phyloP scores from a whole-genome alignment of 1,284 basidiomycete species.

The Vanrija sp. region DNA sequence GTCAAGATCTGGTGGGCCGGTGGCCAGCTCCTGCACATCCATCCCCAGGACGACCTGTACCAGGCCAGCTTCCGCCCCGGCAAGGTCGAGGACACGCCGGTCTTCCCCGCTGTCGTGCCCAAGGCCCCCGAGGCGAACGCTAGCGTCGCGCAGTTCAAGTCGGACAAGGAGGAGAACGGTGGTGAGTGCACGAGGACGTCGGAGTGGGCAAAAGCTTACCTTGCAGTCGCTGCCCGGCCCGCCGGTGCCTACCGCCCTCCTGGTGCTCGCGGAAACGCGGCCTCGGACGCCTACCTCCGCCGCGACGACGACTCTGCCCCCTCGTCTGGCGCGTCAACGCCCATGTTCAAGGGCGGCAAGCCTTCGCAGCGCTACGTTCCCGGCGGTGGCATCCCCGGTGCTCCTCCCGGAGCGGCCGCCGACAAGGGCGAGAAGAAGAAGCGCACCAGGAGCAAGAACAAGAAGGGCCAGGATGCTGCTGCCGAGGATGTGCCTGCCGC shows the following conservation, averaged over 20 bases:
- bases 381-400: conserved; percentile 55
- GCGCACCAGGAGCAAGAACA: conserved; percentile 57
- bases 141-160: conserved; percentile 52
- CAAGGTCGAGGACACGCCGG: conserved; percentile 59
- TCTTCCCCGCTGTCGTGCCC: conserved; percentile 72
- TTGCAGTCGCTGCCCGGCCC: conserved; percentile 56
- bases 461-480: conserved; percentile 49
- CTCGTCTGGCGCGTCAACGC: conserved; percentile 50
- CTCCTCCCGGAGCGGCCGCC: conserved; percentile 24
- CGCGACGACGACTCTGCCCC: conserved; percentile 72
- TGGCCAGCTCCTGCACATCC: conserved; percentile 77
- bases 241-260: conserved; percentile 85
- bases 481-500: conserved; percentile 18
- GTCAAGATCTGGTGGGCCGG: conserved; percentile 94
- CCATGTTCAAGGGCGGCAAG: conserved; percentile 57
- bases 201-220: too few species aligned
- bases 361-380: conserved; percentile 58
- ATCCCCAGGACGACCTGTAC: conserved; percentile 81
- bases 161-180: conserved; percentile 32
- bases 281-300: conserved; percentile 78
- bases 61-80: conserved; percentile 77
- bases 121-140: conserved; percentile 67
- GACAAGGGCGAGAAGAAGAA: conserved; percentile 52
- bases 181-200: conserved; percentile 36
- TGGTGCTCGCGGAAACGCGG: conserved; percentile 79